Base-by-base conservation (phyloP, 2,329 filamentous ascomycete genomes). In the Diaporthe sp. region DNA sequence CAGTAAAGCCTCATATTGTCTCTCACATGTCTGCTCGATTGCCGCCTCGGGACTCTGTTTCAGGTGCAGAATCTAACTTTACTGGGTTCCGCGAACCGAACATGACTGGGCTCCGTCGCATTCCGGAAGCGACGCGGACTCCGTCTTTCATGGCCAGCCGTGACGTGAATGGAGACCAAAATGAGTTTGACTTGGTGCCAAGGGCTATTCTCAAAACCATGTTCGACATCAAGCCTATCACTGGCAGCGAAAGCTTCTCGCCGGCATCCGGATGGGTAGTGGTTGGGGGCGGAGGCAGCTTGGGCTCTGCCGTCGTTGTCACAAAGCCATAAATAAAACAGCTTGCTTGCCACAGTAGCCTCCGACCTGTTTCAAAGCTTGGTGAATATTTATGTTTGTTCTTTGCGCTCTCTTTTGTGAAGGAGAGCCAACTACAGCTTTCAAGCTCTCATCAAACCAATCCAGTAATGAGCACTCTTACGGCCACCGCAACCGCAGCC, bases 81-180 rank as follows among this genome's bases (percentile, higher is more conserved):
- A 34, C 34, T 55, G n/a, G 49, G 49, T 28, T 53, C 65, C 47
- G 47, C 17, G 65, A 68, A 53, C 47, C 65, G 65, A 53, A 53
- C 31, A 53, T 53, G 47, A 31, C 22, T 28, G 37, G 39, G 25
- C 65, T 39, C 65, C 47, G 31, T 15, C 49, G 31, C 47, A 39
- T 51, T 13, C 20, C 31, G 49, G 49, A 42, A 20, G 34, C 65
- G 37, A n/a, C 15, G 31, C 42, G 65, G 65, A 70, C 65, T 70
- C 49, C 65, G 65, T 55, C 49, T 9, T 3, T n/a, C 3, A 2
- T 53, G 28, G 20, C 20, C 20, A 25, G 17, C n/a, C 20, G 25
- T 5, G 47, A 39, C 10, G 28, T 22, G 15, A 15, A 53, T 25
- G 12, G 31, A 22, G n/a, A 31, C 22, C 13, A 53, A 25, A 20